These are phyloP conservation scores for Tylopilus vinaceipallidus DNA, from an alignment of 768 basidiomycete genomes.

Conservation along the genomic window DNA sequence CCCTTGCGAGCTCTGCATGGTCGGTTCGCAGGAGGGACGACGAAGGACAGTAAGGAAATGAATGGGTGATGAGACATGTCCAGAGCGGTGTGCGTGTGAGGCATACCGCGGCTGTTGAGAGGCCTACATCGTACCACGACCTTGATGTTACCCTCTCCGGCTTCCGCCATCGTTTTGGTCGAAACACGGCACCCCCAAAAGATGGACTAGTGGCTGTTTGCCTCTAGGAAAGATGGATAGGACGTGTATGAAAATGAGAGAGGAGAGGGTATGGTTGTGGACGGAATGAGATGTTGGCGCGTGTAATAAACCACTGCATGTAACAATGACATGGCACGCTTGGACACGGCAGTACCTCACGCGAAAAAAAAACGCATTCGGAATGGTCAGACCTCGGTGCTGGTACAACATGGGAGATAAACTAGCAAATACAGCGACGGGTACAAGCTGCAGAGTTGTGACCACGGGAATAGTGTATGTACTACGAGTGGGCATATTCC, in stretches of 20 bases:
- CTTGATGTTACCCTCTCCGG: conserved; percentile 87
- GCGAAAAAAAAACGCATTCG: no score
- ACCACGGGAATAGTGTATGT: not conserved
- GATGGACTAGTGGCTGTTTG: conserved; percentile 9
- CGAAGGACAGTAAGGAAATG: not conserved
- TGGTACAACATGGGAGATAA: not conserved
- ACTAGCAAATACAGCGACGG: not conserved
- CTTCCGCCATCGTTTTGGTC: conserved; percentile 57
- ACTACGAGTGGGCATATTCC: conserved; percentile 3
- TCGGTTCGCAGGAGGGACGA: not conserved
- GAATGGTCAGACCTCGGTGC: no score
- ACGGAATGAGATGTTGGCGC: conserved; percentile 6
- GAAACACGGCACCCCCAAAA: conserved; percentile 16
- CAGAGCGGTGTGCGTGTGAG: conserved; percentile 3
- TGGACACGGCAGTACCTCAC: conserved; percentile 19
- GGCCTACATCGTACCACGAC: conserved; percentile 95
- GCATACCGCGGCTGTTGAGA: conserved; percentile 88
- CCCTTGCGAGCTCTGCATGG: conserved; percentile 79
- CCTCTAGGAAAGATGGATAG: conserved; percentile 12
- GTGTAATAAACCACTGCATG: conserved; percentile 5
- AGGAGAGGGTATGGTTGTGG: conserved; percentile 5
- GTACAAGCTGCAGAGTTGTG: not conserved
- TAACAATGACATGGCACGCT: conserved; percentile 7
- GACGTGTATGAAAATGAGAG: conserved; percentile 4
- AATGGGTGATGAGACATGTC: conserved; percentile 2